phyloP scores from a whole-genome alignment of 495 filamentous ascomycete species.

The Pseudevernia furfuracea region DNA sequence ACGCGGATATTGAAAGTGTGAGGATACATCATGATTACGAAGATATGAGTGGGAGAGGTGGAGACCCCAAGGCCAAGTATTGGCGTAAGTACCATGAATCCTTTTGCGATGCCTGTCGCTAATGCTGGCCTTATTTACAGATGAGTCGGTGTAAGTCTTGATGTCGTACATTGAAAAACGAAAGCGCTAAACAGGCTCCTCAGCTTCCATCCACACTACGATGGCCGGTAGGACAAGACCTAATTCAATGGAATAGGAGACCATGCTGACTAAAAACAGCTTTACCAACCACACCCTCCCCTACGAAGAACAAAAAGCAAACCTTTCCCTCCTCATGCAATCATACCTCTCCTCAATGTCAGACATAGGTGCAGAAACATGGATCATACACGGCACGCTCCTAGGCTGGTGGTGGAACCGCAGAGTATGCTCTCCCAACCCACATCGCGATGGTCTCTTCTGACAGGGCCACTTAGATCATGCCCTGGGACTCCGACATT shows the following conservation, averaged over 20 bases:
- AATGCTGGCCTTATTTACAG: constrained; percentile 27
- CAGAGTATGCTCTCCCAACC: constrained; percentile 31
- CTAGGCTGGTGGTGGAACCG: constrained; percentile 60
- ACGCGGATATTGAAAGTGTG: constrained; percentile 40
- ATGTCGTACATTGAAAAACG: background rate
- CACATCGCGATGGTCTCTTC: constrained; percentile 3
- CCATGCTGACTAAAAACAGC: constrained; percentile 9
- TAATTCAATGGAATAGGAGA: background rate
- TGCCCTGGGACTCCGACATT: constrained; percentile 58
- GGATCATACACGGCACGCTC: constrained; percentile 57
- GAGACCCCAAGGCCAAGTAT: constrained; percentile 48
- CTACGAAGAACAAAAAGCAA: constrained; percentile 40
- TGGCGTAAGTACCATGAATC: constrained; percentile 42
- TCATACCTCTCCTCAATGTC: constrained; percentile 51
- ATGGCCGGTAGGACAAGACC: constrained; percentile 44
- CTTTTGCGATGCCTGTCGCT: constrained; percentile 15
- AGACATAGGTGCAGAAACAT: constrained; percentile 50
- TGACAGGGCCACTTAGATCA: constrained; percentile 34
- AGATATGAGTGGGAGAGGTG: constrained; percentile 40
- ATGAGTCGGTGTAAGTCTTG: constrained; percentile 47
- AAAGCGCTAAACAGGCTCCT: constrained; percentile 16
- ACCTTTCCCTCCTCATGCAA: constrained; percentile 46
- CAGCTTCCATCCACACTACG: constrained; percentile 56
- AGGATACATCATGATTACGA: constrained; percentile 36
- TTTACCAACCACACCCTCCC: constrained; percentile 43